A percentile compares a stretch with the other conserved stretches of the same genome.
These are phyloP conservation scores for Penicillium oxalicum DNA, from an alignment of 2,329 filamentous ascomycete genomes.

Conservation along the genomic window DNA sequence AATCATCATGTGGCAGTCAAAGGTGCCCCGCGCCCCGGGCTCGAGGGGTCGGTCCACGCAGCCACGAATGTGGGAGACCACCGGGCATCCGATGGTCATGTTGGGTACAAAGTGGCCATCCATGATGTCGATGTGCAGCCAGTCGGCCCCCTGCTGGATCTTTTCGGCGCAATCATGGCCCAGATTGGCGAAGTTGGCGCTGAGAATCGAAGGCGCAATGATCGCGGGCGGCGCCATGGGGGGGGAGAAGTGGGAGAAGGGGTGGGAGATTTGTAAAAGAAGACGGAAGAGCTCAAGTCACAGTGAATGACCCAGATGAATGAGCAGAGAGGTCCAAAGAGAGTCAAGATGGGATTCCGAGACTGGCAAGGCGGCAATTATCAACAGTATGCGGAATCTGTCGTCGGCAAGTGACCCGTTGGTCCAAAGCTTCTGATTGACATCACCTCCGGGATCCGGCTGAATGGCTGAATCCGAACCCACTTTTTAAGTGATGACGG, in stretches of 20 bases:
- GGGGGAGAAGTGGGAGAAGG: constrained; percentile 4
- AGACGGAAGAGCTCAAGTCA: neutral
- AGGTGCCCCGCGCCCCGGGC: constrained; percentile 75
- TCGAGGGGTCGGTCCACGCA: constrained; percentile 71
- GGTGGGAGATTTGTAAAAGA: neutral
- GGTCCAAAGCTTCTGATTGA: neutral
- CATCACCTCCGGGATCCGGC: neutral
- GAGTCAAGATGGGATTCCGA: no score
- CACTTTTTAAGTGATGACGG: no score
- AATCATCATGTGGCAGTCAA: constrained; percentile 99
- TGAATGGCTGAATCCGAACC: no score
- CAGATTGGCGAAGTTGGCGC: constrained; percentile 87
- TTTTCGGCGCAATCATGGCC: constrained; percentile 81
- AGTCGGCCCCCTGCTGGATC: constrained; percentile 81
- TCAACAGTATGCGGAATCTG: no score
- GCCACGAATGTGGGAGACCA: constrained; percentile 86
- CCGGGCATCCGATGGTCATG: constrained; percentile 91
- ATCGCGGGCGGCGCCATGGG: constrained; percentile 84
- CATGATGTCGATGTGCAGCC: constrained; percentile 96
- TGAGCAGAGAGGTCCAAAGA: neutral
- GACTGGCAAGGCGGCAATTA: no score
- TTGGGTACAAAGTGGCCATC: constrained; percentile 99
- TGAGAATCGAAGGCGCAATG: constrained; percentile 96
- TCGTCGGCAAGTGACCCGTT: neutral
- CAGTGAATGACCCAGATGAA: neutral